Base-by-base conservation (phyloP, 83 land plant genomes). In the Picea abies region DNA sequence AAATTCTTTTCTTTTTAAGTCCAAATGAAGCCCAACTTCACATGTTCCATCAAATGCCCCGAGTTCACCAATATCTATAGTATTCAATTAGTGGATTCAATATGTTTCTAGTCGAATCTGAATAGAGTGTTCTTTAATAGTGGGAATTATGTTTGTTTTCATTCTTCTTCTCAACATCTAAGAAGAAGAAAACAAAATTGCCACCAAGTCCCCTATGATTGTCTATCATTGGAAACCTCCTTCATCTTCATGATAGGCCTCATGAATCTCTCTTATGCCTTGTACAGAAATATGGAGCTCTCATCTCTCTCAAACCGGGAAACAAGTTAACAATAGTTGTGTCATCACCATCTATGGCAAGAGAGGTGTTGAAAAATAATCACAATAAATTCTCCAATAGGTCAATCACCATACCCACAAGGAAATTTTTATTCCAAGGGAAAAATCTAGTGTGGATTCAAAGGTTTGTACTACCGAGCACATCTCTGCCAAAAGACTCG, bases 381-480 rank as follows among this genome's bases (percentile, higher is more conserved):
- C 86, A 84, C 80, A 47, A 29, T 7, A 26, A 58, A 15, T 67
- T 86, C 56, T 80, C 86, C 25, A 68, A n/a, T 25, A 80, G 88
- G 7, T 58, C 32, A 78, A 4, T 78, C 63, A 71, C 83, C 17
- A 64, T 65, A 44, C 80, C 83, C 1, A 80, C 70, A 49, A 63
- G 80, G 14, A 52, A 68, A 76, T 65, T 85, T 37, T 41, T 75
- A 8, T 56, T 76, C 63, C 76, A 81, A 39, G 83, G 73, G 20
- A 73, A 73, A 14, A 49, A 84, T 35, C 10, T 85, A 4, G 80
- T 80, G 8, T 86, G 84, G 86, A 52, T 61, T 1, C 84, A 12
- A 83, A 76, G 58, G 75, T 93, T 22, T 87, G 86, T 80, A 83
- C 17, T 23, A 81, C 79, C 11, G 78, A 91, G 82, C 68, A 91